Percentiles rank a stretch among this genome's conserved stretches.
These are phyloP conservation scores for Solanum hybrid DNA, from an alignment of 305 asterid genomes.

Conservation along the genomic window DNA sequence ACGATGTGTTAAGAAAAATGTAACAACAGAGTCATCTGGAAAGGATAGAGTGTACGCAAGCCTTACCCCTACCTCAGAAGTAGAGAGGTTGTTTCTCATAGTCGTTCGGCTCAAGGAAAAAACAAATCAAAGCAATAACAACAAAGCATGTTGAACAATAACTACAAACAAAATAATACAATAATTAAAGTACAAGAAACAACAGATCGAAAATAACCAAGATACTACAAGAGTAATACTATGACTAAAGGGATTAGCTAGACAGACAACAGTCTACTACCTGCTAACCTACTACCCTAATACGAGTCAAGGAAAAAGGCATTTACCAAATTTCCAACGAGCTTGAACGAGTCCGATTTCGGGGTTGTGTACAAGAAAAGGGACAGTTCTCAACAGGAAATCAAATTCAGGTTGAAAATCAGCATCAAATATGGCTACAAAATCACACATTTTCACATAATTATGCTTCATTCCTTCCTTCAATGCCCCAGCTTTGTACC, in stretches of 20 bases:
- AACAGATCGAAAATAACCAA: neutral
- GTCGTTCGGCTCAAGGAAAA: neutral
- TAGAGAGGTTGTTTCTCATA: neutral
- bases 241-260: neutral
- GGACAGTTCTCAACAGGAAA: constrained; percentile 36
- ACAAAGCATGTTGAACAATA: neutral
- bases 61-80: neutral
- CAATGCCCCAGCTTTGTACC: constrained; percentile 48
- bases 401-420: constrained; percentile 42
- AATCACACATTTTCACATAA: constrained; percentile 32
- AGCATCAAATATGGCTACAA: constrained; percentile 38
- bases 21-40: neutral
- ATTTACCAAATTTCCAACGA: constrained; percentile 40
- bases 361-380: constrained; percentile 36
- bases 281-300: neutral
- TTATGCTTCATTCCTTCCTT: constrained; percentile 32
- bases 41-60: neutral
- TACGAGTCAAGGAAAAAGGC: neutral
- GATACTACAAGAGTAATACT: neutral
- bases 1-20: neutral
- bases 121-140: neutral
- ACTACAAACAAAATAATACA: neutral
- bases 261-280: neutral
- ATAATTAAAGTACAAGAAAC: neutral
- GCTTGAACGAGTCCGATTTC: constrained; percentile 41